These are phyloP conservation scores for Mycena haematopus DNA, from an alignment of 768 basidiomycete genomes.

Conservation along the genomic window DNA sequence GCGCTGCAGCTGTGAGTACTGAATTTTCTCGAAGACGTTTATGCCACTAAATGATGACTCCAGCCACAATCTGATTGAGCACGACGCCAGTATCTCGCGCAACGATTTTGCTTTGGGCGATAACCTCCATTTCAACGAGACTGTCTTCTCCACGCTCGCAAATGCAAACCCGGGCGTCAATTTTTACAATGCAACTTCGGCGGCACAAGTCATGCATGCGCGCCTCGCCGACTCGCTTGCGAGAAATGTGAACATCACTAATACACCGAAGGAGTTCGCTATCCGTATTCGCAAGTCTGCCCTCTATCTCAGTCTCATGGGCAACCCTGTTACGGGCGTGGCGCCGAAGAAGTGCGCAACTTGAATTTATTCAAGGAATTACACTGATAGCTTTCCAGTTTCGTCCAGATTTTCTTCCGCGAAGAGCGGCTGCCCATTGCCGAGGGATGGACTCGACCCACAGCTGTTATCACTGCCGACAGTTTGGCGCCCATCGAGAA, in stretches of 20 bases:
- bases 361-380: too few species aligned
- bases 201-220: slow-evolving; percentile 8
- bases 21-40: neutral
- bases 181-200: slow-evolving; percentile 20
- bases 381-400: too few species aligned
- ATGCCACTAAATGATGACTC: neutral
- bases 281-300: slow-evolving; percentile 10
- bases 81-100: slow-evolving; percentile 26
- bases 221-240: slow-evolving; percentile 11
- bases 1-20: slow-evolving; percentile 25
- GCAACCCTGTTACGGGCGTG: slow-evolving; percentile 15
- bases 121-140: slow-evolving; percentile 28
- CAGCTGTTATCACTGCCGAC: neutral
- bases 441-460: slow-evolving; percentile 25
- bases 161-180: slow-evolving; percentile 25
- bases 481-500: neutral
- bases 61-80: slow-evolving; percentile 27
- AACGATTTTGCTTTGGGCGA: slow-evolving; percentile 24
- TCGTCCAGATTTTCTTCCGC: slow-evolving; percentile 30
- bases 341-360: slow-evolving; percentile 20
- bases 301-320: slow-evolving; percentile 17
- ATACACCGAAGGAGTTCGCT: slow-evolving; percentile 19
- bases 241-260: slow-evolving; percentile 15
- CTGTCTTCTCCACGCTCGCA: slow-evolving; percentile 14
- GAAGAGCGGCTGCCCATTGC: slow-evolving; percentile 29